Percentiles rank a stretch among this genome's conserved stretches.
Evolutionary conservation across 2,329 filamentous ascomycete genomes (phyloP).

Genomic region (Colletotrichum sp.): DNA sequence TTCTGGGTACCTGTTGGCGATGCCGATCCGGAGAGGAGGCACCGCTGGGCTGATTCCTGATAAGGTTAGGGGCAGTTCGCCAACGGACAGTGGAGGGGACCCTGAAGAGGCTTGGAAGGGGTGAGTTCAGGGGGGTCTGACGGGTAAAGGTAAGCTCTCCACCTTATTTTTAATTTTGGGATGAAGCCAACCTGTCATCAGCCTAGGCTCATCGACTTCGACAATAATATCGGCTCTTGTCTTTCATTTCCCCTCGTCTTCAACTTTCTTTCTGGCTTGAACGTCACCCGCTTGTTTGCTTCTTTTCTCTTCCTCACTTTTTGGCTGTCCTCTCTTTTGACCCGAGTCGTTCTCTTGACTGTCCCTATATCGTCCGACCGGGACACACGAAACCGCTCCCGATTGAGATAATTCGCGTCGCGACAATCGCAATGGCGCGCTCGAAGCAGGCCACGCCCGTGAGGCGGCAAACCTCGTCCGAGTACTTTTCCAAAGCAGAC

Average conservation of each 20-base stretch:
- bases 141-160: constrained; percentile 14
- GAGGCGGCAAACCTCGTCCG: constrained; percentile 70
- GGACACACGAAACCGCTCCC: background rate
- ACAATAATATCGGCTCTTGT: background rate
- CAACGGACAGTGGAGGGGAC: constrained; percentile 14
- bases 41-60: constrained; percentile 17
- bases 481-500: constrained; percentile 62
- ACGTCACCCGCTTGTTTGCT: too few species aligned
- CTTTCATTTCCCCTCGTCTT: background rate
- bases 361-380: background rate
- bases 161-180: constrained; percentile 22
- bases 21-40: constrained; percentile 19
- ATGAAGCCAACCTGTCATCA: constrained; percentile 29
- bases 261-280: background rate
- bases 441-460: constrained; percentile 71
- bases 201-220: background rate
- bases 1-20: constrained; percentile 1
- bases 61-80: constrained; percentile 17
- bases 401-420: background rate
- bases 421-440: constrained; percentile 65
- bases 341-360: background rate
- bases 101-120: constrained; percentile 14
- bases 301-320: background rate
- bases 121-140: constrained; percentile 3
- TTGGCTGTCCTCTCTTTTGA: background rate